Evolutionary conservation across 2,329 filamentous ascomycete genomes (phyloP), one percentile per base, ranked within the genome.

Genomic region (Biscogniauxia mediterranea): DNA sequence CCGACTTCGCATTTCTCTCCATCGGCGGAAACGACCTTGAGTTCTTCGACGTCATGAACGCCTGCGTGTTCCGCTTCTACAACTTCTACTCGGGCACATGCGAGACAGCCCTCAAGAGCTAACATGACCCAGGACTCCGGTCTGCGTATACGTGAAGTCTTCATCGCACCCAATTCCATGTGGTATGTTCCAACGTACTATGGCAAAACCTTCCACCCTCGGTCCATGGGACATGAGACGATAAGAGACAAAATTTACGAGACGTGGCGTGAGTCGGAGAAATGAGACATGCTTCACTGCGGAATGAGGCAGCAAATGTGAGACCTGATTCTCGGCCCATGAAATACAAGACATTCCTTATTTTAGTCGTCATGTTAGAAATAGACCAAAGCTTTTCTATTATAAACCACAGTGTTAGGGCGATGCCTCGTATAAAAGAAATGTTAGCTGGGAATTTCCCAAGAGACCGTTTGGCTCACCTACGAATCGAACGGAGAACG

Each of bases 1-100:
- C 71, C 21, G 77, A 79, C 66, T 80, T 81, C 62, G 78, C 78
- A 2, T 74, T 80, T 0, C 71, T 82, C 5, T 81, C 79, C n/a
- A 73, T 81, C 32, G 80, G 79, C 54, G 79, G 80, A 17, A 82
- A 81, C 68, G 80, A 82, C 64, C 73, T 82, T 8, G 80, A 79
- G 63, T 82, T 81, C 72, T 82, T 80, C 63, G 76, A 78, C 46
- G 77, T 82, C 20, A 79, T 82, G 69, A 81, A 82, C 65, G 79
- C 79, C 23, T 82, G 80, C 66, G 77, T 82, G 17, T 81, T 82
- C 64, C 75, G 79, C 32, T 81, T 81, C 67, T 81, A 82, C 67
- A 77, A 77, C 65, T 78, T 79, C 69, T 80, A 79, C 70, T 79
- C 77, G 17, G 79, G 78, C 5, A 79, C 79, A 1, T 82, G 79